phyloP scores from a whole-genome alignment of 129 eudicot species.

The Flaveria brownii region DNA sequence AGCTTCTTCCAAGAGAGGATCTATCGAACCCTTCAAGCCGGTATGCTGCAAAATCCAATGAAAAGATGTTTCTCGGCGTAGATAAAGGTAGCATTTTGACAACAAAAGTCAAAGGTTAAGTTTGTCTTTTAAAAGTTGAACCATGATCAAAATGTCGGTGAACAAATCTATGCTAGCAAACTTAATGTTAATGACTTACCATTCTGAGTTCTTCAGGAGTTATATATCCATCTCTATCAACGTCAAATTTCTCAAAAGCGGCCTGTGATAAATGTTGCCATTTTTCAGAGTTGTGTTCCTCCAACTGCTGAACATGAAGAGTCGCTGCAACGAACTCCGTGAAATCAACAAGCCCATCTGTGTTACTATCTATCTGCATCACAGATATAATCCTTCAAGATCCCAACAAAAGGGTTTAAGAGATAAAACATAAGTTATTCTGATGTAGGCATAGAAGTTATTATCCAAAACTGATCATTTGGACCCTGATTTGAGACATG shows the following conservation, averaged over 20 bases:
- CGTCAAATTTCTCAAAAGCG: constrained; percentile 96
- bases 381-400: constrained; percentile 14
- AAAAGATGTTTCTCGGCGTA: not conserved
- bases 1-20: constrained; percentile 87
- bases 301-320: constrained; percentile 90
- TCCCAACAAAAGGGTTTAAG: not conserved
- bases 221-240: constrained; percentile 84
- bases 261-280: constrained; percentile 87
- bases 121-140: too few relatives aligned
- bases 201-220: constrained; percentile 89
- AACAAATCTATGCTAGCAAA: not conserved
- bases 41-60: constrained; percentile 57
- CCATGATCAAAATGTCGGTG: too few relatives aligned
- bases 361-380: constrained; percentile 89
- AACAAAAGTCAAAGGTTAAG: not conserved
- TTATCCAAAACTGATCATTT: not conserved
- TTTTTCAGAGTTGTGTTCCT: constrained; percentile 77
- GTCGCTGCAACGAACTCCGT: constrained; percentile 96
- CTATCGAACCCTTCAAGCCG: constrained; percentile 79
- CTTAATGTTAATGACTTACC: constrained; percentile 43
- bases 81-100: not conserved
- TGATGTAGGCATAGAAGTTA: not conserved
- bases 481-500: not conserved
- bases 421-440: not conserved
- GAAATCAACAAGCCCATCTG: constrained; percentile 93